Evolutionary conservation across 257 asterid genomes (phyloP).

Genomic region (Nicotiana sylvestris): DNA sequence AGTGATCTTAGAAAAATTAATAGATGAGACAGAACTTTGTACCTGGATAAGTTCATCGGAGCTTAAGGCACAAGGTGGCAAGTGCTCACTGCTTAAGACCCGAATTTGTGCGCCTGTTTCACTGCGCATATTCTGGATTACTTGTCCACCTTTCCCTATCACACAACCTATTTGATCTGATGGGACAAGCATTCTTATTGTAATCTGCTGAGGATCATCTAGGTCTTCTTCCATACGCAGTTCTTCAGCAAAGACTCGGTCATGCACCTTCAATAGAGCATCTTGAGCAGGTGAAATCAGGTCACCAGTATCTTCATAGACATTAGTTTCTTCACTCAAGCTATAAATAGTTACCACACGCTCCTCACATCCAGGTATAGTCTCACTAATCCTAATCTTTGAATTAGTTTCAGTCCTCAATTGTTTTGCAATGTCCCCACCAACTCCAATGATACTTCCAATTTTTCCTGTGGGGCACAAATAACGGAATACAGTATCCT

Average conservation of each 20-base stretch:
- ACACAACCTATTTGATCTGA: conserved; percentile 60
- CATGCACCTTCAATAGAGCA: conserved; percentile 83
- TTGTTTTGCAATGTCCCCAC: conserved; percentile 85
- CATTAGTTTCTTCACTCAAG: conserved; percentile 64
- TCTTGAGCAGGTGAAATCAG: conserved; percentile 74
- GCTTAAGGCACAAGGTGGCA: conserved; percentile 87
- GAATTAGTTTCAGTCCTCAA: conserved; percentile 79
- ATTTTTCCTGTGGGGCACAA: conserved; percentile 74
- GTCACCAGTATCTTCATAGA: conserved; percentile 42
- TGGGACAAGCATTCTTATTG: conserved; percentile 43
- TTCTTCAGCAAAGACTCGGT: conserved; percentile 63
- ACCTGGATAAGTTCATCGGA: conserved; percentile 93
- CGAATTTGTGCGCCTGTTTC: conserved; percentile 79
- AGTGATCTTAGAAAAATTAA: background rate
- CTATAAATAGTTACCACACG: conserved; percentile 85
- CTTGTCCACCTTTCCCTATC: conserved; percentile 53
- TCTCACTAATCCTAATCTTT: conserved; percentile 74
- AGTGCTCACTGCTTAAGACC: conserved; percentile 67
- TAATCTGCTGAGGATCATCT: conserved; percentile 51
- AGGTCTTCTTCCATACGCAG: conserved; percentile 40
- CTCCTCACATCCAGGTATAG: conserved; percentile 87
- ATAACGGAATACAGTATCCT: conserved; percentile 72
- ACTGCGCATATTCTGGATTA: conserved; percentile 42
- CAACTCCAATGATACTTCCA: conserved; percentile 85
- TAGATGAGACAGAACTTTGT: background rate